A percentile compares a stretch with the other conserved stretches of the same genome.
phyloP scores from a whole-genome alignment of 2,329 filamentous ascomycete species.

The Akanthomyces dipterigenus region DNA sequence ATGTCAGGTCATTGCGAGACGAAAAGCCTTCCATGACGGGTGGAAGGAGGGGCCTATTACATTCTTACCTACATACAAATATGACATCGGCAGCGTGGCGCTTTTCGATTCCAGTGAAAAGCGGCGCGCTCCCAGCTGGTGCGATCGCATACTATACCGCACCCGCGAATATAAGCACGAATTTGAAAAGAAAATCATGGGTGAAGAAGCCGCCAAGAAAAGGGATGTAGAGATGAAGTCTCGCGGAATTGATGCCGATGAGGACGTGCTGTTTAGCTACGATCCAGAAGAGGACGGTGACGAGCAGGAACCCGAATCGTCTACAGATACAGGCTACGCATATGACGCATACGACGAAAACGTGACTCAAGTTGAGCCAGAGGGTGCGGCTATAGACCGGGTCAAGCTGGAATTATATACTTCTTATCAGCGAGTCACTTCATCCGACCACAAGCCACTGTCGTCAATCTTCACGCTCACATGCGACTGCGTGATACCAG shows the following conservation, averaged over 20 bases:
- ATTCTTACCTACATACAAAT: slow-evolving; percentile 95
- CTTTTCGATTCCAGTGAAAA: slow-evolving; percentile 96
- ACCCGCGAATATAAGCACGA: slow-evolving; percentile 63
- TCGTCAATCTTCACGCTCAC: slow-evolving; percentile 75
- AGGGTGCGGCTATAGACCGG: slow-evolving; percentile 49
- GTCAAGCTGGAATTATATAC: slow-evolving; percentile 63
- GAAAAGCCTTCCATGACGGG: slow-evolving; percentile 82
- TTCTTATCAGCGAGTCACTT: slow-evolving; percentile 82
- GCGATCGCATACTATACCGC: slow-evolving; percentile 84
- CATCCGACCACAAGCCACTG: slow-evolving; percentile 93
- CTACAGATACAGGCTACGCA: slow-evolving; percentile 36
- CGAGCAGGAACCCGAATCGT: slow-evolving; percentile 20
- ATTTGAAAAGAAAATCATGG: slow-evolving; percentile 56
- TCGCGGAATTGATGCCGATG: slow-evolving; percentile 72
- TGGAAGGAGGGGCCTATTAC: slow-evolving; percentile 85
- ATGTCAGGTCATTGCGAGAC: slow-evolving; percentile 60
- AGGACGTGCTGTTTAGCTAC: slow-evolving; percentile 83
- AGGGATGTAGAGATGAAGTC: slow-evolving; percentile 82
- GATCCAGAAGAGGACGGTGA: slow-evolving; percentile 57
- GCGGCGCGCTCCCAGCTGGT: slow-evolving; percentile 88
- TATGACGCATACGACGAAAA: slow-evolving; percentile 53
- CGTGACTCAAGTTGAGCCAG: slow-evolving; percentile 42
- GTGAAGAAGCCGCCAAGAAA: slow-evolving; percentile 60
- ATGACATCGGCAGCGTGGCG: slow-evolving; percentile 87
- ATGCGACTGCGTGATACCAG: slow-evolving; percentile 80